Conservation (phyloP, 78 protist genomes). For the Planoprotostelium fungivorum region DNA sequence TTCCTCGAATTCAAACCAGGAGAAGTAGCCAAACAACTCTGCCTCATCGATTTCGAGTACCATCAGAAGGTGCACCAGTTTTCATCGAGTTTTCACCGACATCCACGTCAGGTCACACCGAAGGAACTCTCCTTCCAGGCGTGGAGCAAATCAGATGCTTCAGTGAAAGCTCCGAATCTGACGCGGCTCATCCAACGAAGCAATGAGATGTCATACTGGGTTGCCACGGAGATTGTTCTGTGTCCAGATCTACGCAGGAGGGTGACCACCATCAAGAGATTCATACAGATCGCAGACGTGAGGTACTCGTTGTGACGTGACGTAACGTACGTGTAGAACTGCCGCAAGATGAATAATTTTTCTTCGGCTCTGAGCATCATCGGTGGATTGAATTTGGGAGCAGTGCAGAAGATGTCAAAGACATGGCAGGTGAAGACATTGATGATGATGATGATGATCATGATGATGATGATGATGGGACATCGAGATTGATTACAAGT, state of each 20-base stretch:
- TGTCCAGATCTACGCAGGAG: background rate
- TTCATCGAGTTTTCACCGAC: background rate
- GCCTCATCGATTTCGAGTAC: background rate
- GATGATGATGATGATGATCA: too few species aligned
- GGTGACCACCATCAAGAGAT: background rate
- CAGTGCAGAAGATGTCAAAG: background rate
- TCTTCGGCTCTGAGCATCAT: background rate
- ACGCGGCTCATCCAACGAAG: background rate
- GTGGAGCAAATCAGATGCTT: background rate
- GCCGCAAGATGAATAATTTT: background rate
- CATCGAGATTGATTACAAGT: too few species aligned
- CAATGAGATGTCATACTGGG: background rate
- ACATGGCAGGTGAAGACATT: background rate
- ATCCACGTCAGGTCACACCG: background rate
- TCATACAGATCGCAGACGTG: background rate
- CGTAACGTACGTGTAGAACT: background rate
- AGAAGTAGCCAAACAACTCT: background rate
- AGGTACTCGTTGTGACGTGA: background rate
- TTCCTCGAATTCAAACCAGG: background rate
- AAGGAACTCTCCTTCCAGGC: background rate
- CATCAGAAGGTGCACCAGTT: background rate
- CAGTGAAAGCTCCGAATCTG: background rate
- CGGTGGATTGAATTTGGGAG: background rate
- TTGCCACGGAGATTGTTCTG: background rate
- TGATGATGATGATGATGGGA: too few species aligned